Conservation (phyloP, 148 eudicot genomes). For the Camellia lanceoleosa region DNA sequence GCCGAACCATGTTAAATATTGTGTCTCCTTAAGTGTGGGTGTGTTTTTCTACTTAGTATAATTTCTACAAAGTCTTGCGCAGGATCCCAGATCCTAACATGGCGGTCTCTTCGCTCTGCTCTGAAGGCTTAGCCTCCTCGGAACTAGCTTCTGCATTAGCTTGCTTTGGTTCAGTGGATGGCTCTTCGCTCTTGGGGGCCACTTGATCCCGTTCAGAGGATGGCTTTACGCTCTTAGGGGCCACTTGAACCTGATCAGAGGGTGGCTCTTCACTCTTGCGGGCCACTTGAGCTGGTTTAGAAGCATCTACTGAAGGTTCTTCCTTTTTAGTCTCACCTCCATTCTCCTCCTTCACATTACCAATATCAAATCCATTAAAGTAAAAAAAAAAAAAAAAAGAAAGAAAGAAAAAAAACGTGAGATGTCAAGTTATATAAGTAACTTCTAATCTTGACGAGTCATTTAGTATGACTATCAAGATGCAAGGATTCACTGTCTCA, state of each 20-base stretch:
- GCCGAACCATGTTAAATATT: too few species aligned
- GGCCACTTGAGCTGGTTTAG: too few species aligned
- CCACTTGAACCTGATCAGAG: too few species aligned
- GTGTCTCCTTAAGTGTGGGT: too few species aligned
- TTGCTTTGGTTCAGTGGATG: background rate
- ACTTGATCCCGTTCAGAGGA: background rate
- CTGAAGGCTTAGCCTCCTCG: slow-evolving; percentile 17
- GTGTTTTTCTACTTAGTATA: too few species aligned
- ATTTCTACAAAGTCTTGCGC: too few species aligned
- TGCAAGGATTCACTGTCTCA: background rate
- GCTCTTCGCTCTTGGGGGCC: background rate
- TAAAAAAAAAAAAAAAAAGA: background rate
- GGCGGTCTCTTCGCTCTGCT: too few species aligned
- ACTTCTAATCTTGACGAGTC: background rate
- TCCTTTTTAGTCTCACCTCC: slow-evolving; percentile 24
- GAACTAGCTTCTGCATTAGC: slow-evolving; percentile 7
- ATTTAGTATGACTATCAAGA: background rate
- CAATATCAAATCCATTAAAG: background rate
- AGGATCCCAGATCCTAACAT: too few species aligned
- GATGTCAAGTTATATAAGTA: too few species aligned
- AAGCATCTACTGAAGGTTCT: too few species aligned
- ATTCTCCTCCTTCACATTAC: slow-evolving; percentile 31
- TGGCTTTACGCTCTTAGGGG: too few species aligned
- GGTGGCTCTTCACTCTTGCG: too few species aligned
- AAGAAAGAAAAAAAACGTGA: background rate